phyloP scores from a whole-genome alignment of 306 rosid genomes.

The Gastrolobium villosum region DNA sequence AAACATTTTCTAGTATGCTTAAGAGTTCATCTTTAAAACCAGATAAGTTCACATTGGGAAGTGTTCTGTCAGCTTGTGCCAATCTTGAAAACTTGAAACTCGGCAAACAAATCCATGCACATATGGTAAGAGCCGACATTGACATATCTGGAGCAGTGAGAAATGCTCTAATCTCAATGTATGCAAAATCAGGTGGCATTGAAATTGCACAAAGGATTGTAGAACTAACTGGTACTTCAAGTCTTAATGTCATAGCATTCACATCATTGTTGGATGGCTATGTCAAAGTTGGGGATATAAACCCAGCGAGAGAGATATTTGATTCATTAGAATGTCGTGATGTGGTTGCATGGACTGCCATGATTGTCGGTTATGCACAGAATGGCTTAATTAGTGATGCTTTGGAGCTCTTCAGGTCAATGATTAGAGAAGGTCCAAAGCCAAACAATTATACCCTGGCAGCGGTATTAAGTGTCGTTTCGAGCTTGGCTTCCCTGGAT shows the following conservation, averaged over 20 bases:
- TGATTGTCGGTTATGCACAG: constrained; percentile 86
- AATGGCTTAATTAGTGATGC: constrained; percentile 76
- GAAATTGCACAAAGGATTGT: constrained; percentile 68
- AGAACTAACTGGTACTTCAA: constrained; percentile 56
- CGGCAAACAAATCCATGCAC: constrained; percentile 83
- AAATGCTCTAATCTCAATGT: constrained; percentile 84
- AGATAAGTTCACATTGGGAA: constrained; percentile 80
- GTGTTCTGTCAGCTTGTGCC: constrained; percentile 84
- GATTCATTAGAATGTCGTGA: constrained; percentile 69
- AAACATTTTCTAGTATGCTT: constrained; percentile 68
- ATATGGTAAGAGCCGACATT: constrained; percentile 59
- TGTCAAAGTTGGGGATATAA: constrained; percentile 77
- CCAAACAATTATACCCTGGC: constrained; percentile 87
- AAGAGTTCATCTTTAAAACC: constrained; percentile 64
- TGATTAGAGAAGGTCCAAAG: constrained; percentile 75
- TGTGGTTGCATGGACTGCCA: constrained; percentile 90
- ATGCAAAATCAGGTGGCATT: constrained; percentile 78
- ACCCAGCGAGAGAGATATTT: constrained; percentile 84
- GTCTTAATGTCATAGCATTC: constrained; percentile 76
- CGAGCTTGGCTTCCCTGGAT: constrained; percentile 76
- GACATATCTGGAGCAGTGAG: constrained; percentile 59
- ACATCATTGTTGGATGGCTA: constrained; percentile 89
- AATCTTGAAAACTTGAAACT: constrained; percentile 71
- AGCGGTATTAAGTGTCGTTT: constrained; percentile 73
- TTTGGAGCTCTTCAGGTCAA: constrained; percentile 71